phyloP scores from a whole-genome alignment of 768 basidiomycete genomes.

The Boletus tylopilopsis region DNA sequence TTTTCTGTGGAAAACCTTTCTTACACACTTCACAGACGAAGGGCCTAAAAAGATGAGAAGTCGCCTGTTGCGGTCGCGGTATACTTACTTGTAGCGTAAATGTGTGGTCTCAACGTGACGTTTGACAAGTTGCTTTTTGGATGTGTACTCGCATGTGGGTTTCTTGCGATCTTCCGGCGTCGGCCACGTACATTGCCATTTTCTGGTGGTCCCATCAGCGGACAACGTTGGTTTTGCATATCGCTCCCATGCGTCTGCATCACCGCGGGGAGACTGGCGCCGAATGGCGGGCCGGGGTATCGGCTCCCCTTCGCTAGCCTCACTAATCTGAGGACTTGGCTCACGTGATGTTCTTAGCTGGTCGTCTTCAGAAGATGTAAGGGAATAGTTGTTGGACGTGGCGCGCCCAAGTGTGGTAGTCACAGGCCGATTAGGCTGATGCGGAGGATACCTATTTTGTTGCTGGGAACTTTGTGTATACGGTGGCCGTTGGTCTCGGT shows the following conservation, averaged over 20 bases:
- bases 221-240: constrained; percentile 32
- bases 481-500: constrained; percentile 11
- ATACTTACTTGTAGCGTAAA: constrained; percentile 52
- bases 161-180: constrained; percentile 31
- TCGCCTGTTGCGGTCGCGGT: constrained; percentile 3
- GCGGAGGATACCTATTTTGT: constrained; percentile 8
- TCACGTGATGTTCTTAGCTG: constrained; percentile 28
- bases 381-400: constrained; percentile 18
- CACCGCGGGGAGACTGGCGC: constrained; percentile 27
- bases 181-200: constrained; percentile 42
- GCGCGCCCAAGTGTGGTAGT: constrained; percentile 9
- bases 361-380: constrained; percentile 29
- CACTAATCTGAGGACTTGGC: constrained; percentile 28
- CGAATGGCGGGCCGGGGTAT: constrained; percentile 13
- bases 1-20: constrained; percentile 57
- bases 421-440: constrained; percentile 8
- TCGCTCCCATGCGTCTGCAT: constrained; percentile 31
- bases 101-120: constrained; percentile 65
- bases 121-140: constrained; percentile 65
- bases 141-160: constrained; percentile 38
- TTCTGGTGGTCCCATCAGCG: constrained; percentile 32
- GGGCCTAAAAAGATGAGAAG: constrained; percentile 36
- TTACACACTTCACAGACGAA: constrained; percentile 50
- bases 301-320: constrained; percentile 27
- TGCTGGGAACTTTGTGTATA: constrained; percentile 10